phyloP scores from a whole-genome alignment of 2,329 filamentous ascomycete genomes.

The Botrytis byssoidea region DNA sequence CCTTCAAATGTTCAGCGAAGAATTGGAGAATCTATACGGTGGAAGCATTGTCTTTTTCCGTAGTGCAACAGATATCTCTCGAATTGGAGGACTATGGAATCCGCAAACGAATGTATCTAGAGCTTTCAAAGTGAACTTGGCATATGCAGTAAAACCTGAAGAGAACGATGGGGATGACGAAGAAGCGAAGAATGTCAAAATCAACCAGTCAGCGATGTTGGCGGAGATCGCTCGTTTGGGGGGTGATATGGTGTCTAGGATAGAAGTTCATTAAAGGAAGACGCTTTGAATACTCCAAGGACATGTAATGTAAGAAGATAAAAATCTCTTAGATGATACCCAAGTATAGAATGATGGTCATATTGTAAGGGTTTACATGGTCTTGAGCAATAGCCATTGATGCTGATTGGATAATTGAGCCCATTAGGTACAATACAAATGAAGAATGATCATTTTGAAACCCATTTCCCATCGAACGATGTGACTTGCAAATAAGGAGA shows the following conservation, averaged over 20 bases:
- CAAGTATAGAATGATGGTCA: not conserved
- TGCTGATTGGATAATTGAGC: not conserved
- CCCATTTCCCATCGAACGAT: not conserved
- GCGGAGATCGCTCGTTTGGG: slow-evolving; percentile 70
- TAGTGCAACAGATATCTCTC: slow-evolving; percentile 55
- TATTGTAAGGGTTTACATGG: not conserved
- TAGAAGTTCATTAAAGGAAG: slow-evolving; percentile 47
- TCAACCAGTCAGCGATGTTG: slow-evolving; percentile 67
- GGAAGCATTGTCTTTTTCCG: slow-evolving; percentile 78
- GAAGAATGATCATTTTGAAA: not conserved
- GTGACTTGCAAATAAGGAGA: not conserved
- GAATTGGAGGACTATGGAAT: slow-evolving; percentile 66
- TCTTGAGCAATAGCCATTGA: not conserved
- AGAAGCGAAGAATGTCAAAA: slow-evolving; percentile 51
- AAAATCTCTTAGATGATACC: slow-evolving; percentile 3
- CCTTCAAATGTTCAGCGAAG: slow-evolving; percentile 60
- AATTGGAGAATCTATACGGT: slow-evolving; percentile 66
- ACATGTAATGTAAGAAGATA: not conserved
- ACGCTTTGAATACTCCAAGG: not conserved
- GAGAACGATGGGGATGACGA: slow-evolving; percentile 36
- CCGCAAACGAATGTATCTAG: slow-evolving; percentile 48
- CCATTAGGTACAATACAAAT: not conserved
- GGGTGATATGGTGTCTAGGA: slow-evolving; percentile 64
- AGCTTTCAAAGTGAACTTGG: slow-evolving; percentile 68
- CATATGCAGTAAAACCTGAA: slow-evolving; percentile 58